Evolutionary conservation across 371 early-diverging fungal genomes (phyloP), one percentile per base, ranked within the genome.

Genomic region (Mucor sp.): DNA sequence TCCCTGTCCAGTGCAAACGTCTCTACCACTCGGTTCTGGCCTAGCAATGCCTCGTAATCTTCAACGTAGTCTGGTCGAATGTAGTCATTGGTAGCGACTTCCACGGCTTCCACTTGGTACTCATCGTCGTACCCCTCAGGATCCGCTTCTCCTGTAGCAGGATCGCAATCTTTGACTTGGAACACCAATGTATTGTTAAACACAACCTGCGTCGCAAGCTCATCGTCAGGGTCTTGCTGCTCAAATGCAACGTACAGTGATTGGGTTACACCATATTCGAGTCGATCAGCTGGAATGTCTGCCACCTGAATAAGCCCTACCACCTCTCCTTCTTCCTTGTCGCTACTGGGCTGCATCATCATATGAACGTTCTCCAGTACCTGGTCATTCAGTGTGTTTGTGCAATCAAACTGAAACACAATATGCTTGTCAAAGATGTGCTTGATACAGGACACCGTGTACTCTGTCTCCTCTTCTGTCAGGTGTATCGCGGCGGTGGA

Each of bases 381-480:
- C 35, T 88, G 90, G 76, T 97, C 97, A 70, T 94, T 91, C 39
- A 99, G 80, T 1, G 99, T 98, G 83, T 99, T 99, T 64, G 85
- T 89, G 76, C 94, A 92, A 68, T 93, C 88, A 75, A 97, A 98
- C 86, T 98, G 96, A 86, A 98, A 96, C 14, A 99, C 95, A 66
- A 98, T 68, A 63, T 97, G 95, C 39, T 87, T 83, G 43, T 87
- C 79, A 77, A 94, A 98, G 17, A 97, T 89, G 72, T 98, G 98
- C 83, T 97, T 97, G 66, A 94, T 80, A 70, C 93, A 94, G 7
- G 86, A 82, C 59, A 99, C 94, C 43, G 91, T 91, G 78, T 99
- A 99, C 76, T 99, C 99, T 1, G 95, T 95, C 77, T 97, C 99
- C 27, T 92, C 83, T 74, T 99, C 99, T 12, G 98, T 97, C 21